Conservation (phyloP, 352 stramenopile genomes). For the Phytophthora pistaciae region DNA sequence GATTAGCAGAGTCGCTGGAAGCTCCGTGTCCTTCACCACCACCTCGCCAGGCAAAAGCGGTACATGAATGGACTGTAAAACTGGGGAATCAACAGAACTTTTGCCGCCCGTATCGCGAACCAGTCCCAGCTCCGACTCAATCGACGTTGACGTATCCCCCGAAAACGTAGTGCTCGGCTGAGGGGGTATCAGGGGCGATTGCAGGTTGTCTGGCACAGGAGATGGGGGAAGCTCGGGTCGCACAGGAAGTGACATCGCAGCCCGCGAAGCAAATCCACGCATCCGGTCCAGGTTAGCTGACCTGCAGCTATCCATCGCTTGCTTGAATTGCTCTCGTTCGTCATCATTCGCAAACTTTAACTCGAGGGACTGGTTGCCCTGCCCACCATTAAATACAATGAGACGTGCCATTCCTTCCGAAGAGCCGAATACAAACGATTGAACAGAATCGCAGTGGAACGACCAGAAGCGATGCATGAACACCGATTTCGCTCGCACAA, state of each 20-base stretch:
- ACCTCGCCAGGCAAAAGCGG: slow-evolving; percentile 52
- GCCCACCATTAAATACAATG: slow-evolving; percentile 63
- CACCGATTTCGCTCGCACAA: slow-evolving; percentile 83
- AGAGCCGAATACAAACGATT: slow-evolving; percentile 52
- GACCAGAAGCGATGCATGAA: slow-evolving; percentile 87
- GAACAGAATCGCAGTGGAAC: slow-evolving; percentile 78
- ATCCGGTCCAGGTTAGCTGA: slow-evolving; percentile 53
- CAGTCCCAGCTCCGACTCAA: slow-evolving; percentile 33
- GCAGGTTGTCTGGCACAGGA: slow-evolving; percentile 33
- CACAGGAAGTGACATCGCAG: slow-evolving; percentile 30
- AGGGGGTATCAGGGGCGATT: slow-evolving; percentile 15
- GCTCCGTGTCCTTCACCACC: slow-evolving; percentile 48
- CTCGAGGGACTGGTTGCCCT: slow-evolving; percentile 67
- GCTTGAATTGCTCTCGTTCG: slow-evolving; percentile 70
- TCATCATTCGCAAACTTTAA: slow-evolving; percentile 82
- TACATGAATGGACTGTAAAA: slow-evolving; percentile 34
- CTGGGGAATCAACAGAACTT: slow-evolving; percentile 19
- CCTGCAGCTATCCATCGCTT: slow-evolving; percentile 63
- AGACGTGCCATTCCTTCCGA: slow-evolving; percentile 52
- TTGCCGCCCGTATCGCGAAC: slow-evolving; percentile 24
- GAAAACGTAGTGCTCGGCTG: slow-evolving; percentile 38
- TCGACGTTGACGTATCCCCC: slow-evolving; percentile 21
- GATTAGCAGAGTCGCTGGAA: slow-evolving; percentile 69
- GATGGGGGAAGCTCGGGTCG: slow-evolving; percentile 31
- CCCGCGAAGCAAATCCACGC: slow-evolving; percentile 37